Percentiles rank a stretch among this genome's conserved stretches.
Evolutionary conservation across 805 yeast species (phyloP).

Genomic region (Nakazawaea populi): DNA sequence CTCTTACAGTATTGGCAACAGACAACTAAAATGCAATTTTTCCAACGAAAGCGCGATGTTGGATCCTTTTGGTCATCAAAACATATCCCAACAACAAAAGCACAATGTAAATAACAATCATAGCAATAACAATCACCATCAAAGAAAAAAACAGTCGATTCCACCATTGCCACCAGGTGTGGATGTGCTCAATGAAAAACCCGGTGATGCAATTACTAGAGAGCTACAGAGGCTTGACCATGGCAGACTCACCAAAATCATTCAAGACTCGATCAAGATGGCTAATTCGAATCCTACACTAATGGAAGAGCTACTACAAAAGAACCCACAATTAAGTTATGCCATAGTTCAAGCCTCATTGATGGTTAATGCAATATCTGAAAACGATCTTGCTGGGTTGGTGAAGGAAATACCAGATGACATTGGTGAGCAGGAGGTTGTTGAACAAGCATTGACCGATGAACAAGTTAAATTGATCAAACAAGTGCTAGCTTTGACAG

Average conservation of each 20-base stretch:
- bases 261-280: constrained; percentile 57
- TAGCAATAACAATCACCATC: constrained; percentile 10
- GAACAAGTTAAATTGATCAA: constrained; percentile 40
- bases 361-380: constrained; percentile 24
- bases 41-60: constrained; percentile 42
- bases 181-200: constrained; percentile 24
- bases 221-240: constrained; percentile 42
- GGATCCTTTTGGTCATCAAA: constrained; percentile 10
- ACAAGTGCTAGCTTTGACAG: constrained; percentile 47
- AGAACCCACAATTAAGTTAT: constrained; percentile 77
- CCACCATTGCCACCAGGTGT: constrained; percentile 55
- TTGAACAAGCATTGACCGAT: constrained; percentile 16
- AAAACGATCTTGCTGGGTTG: constrained; percentile 18
- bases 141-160: constrained; percentile 22
- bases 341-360: constrained; percentile 74
- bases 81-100: background rate
- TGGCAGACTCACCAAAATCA: constrained; percentile 38
- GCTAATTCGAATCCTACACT: constrained; percentile 48
- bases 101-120: background rate
- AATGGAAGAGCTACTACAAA: constrained; percentile 53
- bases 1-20: constrained; percentile 66
- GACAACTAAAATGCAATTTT: constrained; percentile 71
- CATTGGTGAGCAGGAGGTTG: constrained; percentile 15
- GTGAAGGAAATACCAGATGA: constrained; percentile 14
- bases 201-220: constrained; percentile 38